Base-by-base conservation (phyloP, 78 protist species). In the Monocercomonoides exilis region DNA sequence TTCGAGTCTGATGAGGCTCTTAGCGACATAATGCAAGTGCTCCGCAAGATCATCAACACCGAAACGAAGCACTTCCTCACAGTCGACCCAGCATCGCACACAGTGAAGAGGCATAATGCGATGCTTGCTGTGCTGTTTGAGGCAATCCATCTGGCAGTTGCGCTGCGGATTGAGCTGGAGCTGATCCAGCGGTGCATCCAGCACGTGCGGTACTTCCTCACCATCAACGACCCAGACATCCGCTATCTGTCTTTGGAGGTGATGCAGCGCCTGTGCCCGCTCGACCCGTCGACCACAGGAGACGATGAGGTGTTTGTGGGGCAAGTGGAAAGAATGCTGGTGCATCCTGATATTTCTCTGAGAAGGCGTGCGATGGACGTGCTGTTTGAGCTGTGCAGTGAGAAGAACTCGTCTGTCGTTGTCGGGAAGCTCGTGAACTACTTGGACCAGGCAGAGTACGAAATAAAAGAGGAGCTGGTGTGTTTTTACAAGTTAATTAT, bases 381-480 rank as follows among this genome's bases (percentile, higher is more conserved):
- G 82, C 4, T 79, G 43, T 79, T 79, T 21, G 82, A 79, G 11
- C n/a, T 79, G 82, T 79, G 82, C 11, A 32, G 38, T 29, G 2
- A 0, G 43, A 0, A 41, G 29, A 81, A 90, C 80, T 0, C 87
- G 44, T 44, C 85, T 45, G 89, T 77, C 43, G 94, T 95, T 6
- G 95, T 95, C 5, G 85, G 80, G 1, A 96, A 96, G 90, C 92
- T 97, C 41, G 93, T 96, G 79, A 43, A 70, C 77, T 97, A 91
- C 87, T 92, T 97, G 45, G 64, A 81, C 85, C 29, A 0, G 38
- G 90, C 96, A 32, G 98, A 93, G 70, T 82, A 45, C 33, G 86
- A 34, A 38, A 91, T 97, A 82, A n/a, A 91, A 38, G 98, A 96
- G 42, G 99, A 97, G 43, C 89, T 96, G 38, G 98, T 94, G 38